Conservation (phyloP, 202 grass and related monocot species). For the Zoysia matrella region DNA sequence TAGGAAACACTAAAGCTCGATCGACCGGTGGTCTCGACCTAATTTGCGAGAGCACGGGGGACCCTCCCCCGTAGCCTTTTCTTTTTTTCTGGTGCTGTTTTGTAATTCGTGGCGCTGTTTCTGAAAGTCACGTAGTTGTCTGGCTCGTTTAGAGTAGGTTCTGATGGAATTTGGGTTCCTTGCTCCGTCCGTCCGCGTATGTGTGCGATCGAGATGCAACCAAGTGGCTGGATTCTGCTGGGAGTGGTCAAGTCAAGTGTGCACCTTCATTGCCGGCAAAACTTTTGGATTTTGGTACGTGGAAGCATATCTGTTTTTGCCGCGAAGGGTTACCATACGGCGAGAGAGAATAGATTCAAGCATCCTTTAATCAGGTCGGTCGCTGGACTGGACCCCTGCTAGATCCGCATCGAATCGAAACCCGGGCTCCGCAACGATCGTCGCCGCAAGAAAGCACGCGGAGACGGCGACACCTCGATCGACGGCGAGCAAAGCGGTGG, state of each 20-base stretch:
- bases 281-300: constrained; percentile 4
- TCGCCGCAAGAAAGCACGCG: constrained; percentile 27
- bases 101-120: constrained; percentile 2
- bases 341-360: not conserved
- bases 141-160: constrained; percentile 12
- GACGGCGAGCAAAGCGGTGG: constrained; percentile 40
- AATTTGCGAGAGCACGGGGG: constrained; percentile 29
- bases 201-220: constrained; percentile 2
- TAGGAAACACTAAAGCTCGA: not conserved
- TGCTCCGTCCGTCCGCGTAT: constrained; percentile 25
- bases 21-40: constrained; percentile 20
- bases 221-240: constrained; percentile 11
- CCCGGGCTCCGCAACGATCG: constrained; percentile 29
- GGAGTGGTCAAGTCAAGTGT: not conserved
- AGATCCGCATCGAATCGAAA: constrained; percentile 9
- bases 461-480: constrained; percentile 8
- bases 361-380: too few relatives aligned
- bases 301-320: not conserved
- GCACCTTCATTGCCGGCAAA: constrained; percentile 8
- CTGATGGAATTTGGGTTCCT: constrained; percentile 38
- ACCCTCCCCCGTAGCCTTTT: not conserved
- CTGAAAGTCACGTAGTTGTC: not conserved
- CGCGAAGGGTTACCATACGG: not conserved
- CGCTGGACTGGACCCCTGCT: too few relatives aligned
- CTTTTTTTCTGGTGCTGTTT: not conserved